Conservation (phyloP, 2,329 filamentous ascomycete genomes). For the Emergomyces pasteurianus region DNA sequence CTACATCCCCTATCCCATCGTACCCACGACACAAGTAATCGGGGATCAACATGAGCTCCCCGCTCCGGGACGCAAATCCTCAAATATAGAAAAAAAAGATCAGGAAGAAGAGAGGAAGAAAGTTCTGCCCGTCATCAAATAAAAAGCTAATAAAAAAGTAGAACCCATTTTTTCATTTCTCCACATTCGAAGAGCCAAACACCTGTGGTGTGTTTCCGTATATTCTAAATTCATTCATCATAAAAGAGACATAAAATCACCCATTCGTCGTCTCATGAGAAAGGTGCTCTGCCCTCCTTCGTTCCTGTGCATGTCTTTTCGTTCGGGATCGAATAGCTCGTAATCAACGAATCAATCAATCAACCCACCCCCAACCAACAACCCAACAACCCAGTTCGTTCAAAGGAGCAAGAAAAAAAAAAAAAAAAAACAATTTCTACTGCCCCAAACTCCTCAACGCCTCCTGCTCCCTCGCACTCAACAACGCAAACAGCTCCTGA, state of each 20-base stretch:
- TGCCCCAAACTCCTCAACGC: slow-evolving; percentile 20
- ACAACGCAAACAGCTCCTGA: slow-evolving; percentile 40
- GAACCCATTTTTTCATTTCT: background rate
- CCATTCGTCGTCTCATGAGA: background rate
- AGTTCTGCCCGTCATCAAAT: background rate
- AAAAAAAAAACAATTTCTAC: background rate
- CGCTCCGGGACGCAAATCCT: too few species aligned
- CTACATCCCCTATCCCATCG: background rate
- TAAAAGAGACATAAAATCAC: background rate
- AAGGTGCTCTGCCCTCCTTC: background rate
- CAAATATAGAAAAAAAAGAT: too few species aligned
- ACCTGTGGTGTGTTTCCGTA: background rate
- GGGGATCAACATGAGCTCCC: too few species aligned
- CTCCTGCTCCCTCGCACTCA: slow-evolving; percentile 41
- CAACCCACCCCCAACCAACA: background rate
- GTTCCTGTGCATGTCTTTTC: too few species aligned
- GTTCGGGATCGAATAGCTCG: background rate
- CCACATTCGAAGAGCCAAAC: too few species aligned
- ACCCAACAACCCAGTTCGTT: background rate
- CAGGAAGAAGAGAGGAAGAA: background rate
- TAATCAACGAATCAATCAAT: too few species aligned
- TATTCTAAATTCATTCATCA: background rate
- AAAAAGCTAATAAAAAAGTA: background rate
- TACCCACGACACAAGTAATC: too few species aligned
- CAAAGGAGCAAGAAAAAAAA: too few species aligned